phyloP scores from a whole-genome alignment of 768 basidiomycete species.

The Serendipita vermifera region DNA sequence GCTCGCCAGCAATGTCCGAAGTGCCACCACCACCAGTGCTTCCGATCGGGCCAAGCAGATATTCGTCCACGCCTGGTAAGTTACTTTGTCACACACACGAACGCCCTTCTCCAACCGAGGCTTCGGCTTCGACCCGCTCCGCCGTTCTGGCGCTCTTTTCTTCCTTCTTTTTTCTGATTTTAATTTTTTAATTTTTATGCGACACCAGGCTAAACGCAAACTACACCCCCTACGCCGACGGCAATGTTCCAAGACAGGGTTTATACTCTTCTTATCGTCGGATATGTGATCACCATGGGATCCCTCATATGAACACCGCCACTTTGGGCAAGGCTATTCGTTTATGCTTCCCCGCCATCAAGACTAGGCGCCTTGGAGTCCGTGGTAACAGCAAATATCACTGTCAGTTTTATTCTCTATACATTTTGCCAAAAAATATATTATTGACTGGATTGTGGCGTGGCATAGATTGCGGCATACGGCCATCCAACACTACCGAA shows the following conservation, averaged over 20 bases:
- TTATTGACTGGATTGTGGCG: constrained; percentile 20
- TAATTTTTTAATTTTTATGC: neutral
- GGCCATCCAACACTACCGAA: constrained; percentile 80
- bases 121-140: neutral
- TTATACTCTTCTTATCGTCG: constrained; percentile 87
- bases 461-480: constrained; percentile 72
- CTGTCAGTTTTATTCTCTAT: constrained; percentile 34
- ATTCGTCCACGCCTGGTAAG: constrained; percentile 84
- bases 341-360: constrained; percentile 87
- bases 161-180: neutral
- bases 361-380: constrained; percentile 83
- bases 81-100: no score
- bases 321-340: constrained; percentile 91
- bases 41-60: constrained; percentile 87
- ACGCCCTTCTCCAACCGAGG: neutral
- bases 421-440: constrained; percentile 18
- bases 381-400: constrained; percentile 95
- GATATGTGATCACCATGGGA: constrained; percentile 84
- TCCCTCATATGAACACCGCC: constrained; percentile 91
- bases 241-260: constrained; percentile 86
- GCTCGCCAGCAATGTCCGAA: constrained; percentile 73
- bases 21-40: constrained; percentile 81
- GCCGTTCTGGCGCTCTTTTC: neutral
- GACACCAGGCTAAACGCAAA: constrained; percentile 34
- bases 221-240: constrained; percentile 83